A percentile compares a stretch with the other conserved stretches of the same genome.
These are phyloP conservation scores for Schoenoplectus tabernaemontani DNA, from an alignment of 202 grass and related monocot genomes.

Conservation along the genomic window DNA sequence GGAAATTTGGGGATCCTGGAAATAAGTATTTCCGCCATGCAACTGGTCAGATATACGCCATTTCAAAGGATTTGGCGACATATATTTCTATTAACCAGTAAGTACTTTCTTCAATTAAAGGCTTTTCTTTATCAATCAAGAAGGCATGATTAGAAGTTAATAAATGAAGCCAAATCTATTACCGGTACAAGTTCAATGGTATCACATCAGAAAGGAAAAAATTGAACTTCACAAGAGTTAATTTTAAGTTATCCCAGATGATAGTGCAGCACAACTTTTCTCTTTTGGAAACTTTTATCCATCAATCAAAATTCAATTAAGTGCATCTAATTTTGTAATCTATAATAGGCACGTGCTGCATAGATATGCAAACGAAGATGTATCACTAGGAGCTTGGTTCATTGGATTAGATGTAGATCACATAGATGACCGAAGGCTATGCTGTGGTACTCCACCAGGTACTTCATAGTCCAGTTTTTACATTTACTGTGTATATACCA, in stretches of 20 bases:
- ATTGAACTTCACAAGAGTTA: neutral
- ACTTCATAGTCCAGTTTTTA: too few relatives aligned
- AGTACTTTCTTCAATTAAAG: constrained; percentile 9
- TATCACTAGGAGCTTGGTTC: constrained; percentile 80
- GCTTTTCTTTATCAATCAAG: too few relatives aligned
- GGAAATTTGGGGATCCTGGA: constrained; percentile 82
- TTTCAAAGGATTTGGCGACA: constrained; percentile 79
- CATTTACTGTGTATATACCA: too few relatives aligned
- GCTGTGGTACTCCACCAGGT: constrained; percentile 73
- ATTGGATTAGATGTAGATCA: constrained; percentile 73
- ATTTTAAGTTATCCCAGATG: neutral
- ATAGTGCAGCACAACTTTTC: neutral
- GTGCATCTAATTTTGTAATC: constrained; percentile 12
- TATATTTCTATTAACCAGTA: constrained; percentile 91
- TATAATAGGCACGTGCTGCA: constrained; percentile 68
- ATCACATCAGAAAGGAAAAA: too few relatives aligned
- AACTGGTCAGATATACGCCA: constrained; percentile 64
- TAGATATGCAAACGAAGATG: constrained; percentile 88
- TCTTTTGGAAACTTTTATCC: neutral
- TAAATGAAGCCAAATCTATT: neutral
- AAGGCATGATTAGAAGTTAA: too few relatives aligned
- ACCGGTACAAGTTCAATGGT: neutral
- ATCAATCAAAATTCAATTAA: neutral
- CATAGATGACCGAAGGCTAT: constrained; percentile 63
- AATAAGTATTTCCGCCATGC: constrained; percentile 89